Base-by-base conservation (phyloP, 495 filamentous ascomycete genomes). In the Penicillium daleae region DNA sequence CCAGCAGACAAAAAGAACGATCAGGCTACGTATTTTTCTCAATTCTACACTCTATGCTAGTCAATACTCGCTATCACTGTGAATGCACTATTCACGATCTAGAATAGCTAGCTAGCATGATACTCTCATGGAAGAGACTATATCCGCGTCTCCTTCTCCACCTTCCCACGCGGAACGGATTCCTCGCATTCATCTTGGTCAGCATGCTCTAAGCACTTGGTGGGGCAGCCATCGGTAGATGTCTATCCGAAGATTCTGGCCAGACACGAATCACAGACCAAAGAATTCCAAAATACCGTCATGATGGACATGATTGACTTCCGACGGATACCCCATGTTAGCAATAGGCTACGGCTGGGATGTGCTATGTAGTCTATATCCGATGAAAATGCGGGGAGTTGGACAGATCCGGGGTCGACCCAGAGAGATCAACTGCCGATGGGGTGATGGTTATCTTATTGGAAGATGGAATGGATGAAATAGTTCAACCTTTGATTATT, bases 171-270 rank as follows among this genome's bases (percentile, higher is more conserved):
- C 56, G 53, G 53, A 67, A 63, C 21, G 3, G 22, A 59, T 59
- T 61, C 39, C 53, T 57, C 4, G 22, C 57, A 57, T 37, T 37
- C 33, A 6, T 35, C 33, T 69, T 69, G 63, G 66, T 69, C 66
- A 69, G 57, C 66, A 55, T 60, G 39, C 40, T 53, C 61, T 69
- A 66, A 69, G 66, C 66, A 64, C 37, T 15, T 4, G 33, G 60
- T 63, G 44, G 57, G 52, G 52, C 26, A 37, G 29, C 3, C 3
- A 54, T 29, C 59, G 60, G 52, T 57, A 48, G 53, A 64, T 57
- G 53, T 66, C 62, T 66, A 66, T 66, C 64, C 64, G 59, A 21
- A 26, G 31, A 24, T 24, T 8, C 6, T 3, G 5, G n/a, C n/a
- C 9, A 26, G 22, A 48, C 44, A 22, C 44, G 9, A 26, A 24